Evolutionary conservation across 139 green algal species (phyloP).

Genomic region (Ettlia oleoabundans): DNA sequence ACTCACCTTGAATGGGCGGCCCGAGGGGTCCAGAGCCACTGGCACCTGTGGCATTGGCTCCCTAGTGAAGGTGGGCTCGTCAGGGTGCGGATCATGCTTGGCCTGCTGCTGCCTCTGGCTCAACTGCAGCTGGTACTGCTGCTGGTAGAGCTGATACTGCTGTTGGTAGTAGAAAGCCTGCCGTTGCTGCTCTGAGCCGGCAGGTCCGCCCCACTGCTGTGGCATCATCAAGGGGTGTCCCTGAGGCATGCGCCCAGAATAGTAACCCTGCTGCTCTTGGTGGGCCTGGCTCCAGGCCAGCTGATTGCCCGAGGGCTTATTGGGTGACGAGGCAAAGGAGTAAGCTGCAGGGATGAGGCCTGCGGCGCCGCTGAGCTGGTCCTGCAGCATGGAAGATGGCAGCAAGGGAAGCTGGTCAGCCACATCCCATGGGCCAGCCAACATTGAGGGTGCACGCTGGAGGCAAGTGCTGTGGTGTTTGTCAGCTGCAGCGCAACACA

Average conservation of each 20-base stretch:
- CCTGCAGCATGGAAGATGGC: neutral
- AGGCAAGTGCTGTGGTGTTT: too few species aligned
- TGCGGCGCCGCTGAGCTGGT: neutral
- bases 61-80: neutral
- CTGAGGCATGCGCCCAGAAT: neutral
- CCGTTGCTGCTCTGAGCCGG: neutral
- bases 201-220: neutral
- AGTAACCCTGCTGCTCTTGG: neutral
- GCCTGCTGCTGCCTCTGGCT: neutral
- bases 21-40: constrained; percentile 1
- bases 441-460: too few species aligned
- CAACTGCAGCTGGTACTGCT: neutral
- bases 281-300: too few species aligned
- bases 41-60: constrained; percentile 13
- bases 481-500: neutral
- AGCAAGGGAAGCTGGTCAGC: neutral
- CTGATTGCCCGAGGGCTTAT: too few species aligned
- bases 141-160: neutral
- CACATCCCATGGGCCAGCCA: neutral
- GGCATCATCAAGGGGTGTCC: neutral
- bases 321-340: too few species aligned
- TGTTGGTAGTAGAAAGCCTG: neutral
- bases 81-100: neutral
- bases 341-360: constrained; percentile 20
- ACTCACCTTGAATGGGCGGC: constrained; percentile 27